Evolutionary conservation across 2,329 filamentous ascomycete species (phyloP).

Genomic region (Colletotrichum acutatum): DNA sequence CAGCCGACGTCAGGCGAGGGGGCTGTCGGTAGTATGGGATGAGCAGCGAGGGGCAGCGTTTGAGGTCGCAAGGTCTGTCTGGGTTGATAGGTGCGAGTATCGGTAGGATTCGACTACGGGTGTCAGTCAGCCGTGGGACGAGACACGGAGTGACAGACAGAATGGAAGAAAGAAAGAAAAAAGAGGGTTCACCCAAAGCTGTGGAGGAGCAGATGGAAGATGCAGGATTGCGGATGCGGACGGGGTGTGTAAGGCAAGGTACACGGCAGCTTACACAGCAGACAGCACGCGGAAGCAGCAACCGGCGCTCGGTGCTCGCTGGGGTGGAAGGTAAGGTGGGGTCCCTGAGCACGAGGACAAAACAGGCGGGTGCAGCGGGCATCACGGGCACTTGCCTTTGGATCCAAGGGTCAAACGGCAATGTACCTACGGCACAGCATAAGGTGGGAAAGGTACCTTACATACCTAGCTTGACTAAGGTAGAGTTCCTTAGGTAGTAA

Average conservation of each 20-base stretch:
- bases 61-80: background rate
- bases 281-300: background rate
- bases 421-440: background rate
- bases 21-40: background rate
- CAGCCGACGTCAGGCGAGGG: constrained; percentile 27
- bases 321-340: background rate
- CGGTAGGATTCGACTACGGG: background rate
- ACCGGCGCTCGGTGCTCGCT: constrained; percentile 26
- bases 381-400: background rate
- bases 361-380: constrained; percentile 18
- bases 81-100: background rate
- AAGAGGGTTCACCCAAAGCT: background rate
- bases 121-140: background rate
- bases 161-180: background rate
- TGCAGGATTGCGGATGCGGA: constrained; percentile 7
- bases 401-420: background rate
- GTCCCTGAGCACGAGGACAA: constrained; percentile 35
- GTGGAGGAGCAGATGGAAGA: background rate
- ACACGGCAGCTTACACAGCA: background rate
- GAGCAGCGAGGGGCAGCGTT: background rate
- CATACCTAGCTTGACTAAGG: background rate
- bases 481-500: no score
- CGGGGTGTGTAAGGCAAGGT: background rate
- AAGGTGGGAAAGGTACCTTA: background rate
- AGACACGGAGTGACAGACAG: background rate